Conservation (phyloP, 2,329 filamentous ascomycete genomes). For the Ophidiomyces ophidiicola region DNA sequence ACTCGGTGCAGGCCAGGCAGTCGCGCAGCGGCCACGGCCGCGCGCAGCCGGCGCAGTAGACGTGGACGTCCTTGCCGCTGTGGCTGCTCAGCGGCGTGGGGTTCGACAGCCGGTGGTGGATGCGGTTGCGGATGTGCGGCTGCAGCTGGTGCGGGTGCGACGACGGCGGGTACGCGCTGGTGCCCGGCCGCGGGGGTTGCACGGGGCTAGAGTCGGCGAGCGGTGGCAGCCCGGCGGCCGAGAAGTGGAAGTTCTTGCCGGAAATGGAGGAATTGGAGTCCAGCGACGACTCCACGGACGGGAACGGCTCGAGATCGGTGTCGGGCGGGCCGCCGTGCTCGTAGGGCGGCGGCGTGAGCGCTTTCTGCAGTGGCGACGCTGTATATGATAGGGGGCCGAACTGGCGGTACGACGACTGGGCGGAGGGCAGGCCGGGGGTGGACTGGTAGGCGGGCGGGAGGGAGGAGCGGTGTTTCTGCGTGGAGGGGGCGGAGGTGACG, state of each 20-base stretch:
- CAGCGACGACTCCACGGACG: constrained; percentile 72
- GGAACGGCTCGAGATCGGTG: constrained; percentile 65
- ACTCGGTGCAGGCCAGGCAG: constrained; percentile 90
- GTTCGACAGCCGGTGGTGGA: constrained; percentile 33
- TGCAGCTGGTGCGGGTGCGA: constrained; percentile 21
- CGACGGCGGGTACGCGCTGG: constrained; percentile 25
- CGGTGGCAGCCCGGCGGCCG: constrained; percentile 50
- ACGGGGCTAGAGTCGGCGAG: constrained; percentile 53
- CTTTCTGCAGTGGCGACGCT: constrained; percentile 80
- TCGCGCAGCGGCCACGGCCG: constrained; percentile 64
- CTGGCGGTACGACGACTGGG: constrained; percentile 30
- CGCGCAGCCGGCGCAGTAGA: constrained; percentile 83
- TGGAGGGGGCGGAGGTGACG: constrained; percentile 29
- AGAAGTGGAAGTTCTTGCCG: constrained; percentile 60
- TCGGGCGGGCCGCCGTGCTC: constrained; percentile 38
- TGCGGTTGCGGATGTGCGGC: constrained; percentile 31
- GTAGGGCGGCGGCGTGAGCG: constrained; percentile 70
- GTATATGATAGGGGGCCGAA: constrained; percentile 50
- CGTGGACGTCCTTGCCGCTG: constrained; percentile 50
- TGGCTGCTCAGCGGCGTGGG: constrained; percentile 42
- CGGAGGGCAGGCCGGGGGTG: constrained; percentile 30
- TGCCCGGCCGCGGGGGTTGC: constrained; percentile 26
- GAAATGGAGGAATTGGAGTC: constrained; percentile 39
- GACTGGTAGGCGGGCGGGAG: constrained; percentile 49
- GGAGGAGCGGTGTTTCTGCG: constrained; percentile 45